phyloP scores from a whole-genome alignment of 2,329 filamentous ascomycete genomes.

The Trichoderma breve region DNA sequence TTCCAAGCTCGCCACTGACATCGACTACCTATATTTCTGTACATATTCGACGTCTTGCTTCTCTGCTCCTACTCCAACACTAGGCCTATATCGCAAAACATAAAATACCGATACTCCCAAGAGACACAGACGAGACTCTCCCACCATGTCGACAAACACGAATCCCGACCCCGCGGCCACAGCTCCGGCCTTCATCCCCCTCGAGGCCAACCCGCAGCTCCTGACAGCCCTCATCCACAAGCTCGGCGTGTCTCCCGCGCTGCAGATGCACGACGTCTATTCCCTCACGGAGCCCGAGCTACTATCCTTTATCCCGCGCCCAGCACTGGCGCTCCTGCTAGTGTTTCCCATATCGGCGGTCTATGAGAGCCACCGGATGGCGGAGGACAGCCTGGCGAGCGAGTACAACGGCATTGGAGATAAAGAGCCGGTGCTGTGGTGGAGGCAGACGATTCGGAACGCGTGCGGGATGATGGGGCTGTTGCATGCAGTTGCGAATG shows the following conservation, averaged over 20 bases:
- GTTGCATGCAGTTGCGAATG: slow-evolving; percentile 79
- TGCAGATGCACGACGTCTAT: slow-evolving; percentile 88
- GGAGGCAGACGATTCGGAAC: slow-evolving; percentile 90
- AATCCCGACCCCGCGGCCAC: slow-evolving; percentile 41
- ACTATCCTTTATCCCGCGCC: slow-evolving; percentile 82
- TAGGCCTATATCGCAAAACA: not conserved
- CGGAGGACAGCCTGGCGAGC: slow-evolving; percentile 64
- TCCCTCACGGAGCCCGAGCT: slow-evolving; percentile 83
- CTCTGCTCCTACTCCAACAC: not conserved
- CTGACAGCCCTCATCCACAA: slow-evolving; percentile 80
- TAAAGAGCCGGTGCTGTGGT: slow-evolving; percentile 82
- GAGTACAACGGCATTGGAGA: slow-evolving; percentile 68
- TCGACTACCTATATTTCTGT: not conserved
- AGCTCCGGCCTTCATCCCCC: slow-evolving; percentile 54
- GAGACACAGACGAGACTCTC: not conserved
- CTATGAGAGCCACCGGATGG: slow-evolving; percentile 73
- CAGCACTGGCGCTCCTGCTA: slow-evolving; percentile 82
- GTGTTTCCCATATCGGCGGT: slow-evolving; percentile 81
- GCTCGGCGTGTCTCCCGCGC: slow-evolving; percentile 74
- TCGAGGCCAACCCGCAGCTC: slow-evolving; percentile 79
- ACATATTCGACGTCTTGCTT: not conserved
- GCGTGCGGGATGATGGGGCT: slow-evolving; percentile 90
- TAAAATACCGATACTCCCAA: not conserved
- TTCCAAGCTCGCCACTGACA: not conserved
- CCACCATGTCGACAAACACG: slow-evolving; percentile 35